Evolutionary conservation across 164 flowering plant species (phyloP), one percentile per base, ranked within the genome.

Genomic region (Taxillus chinensis): DNA sequence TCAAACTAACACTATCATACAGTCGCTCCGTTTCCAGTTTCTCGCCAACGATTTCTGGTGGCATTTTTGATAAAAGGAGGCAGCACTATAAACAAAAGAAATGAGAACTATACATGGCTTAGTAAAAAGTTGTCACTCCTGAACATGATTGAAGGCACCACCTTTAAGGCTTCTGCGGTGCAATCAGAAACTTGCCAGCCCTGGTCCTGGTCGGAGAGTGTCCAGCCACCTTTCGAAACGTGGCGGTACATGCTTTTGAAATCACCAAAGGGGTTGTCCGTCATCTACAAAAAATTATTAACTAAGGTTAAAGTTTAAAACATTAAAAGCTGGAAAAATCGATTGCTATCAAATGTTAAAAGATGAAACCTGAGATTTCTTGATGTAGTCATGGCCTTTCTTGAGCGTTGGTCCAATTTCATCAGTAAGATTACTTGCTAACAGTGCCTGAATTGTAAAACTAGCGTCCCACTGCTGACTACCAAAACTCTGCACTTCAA

Each of bases 1-100:
- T 43, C 49, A 83, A 10, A 64, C 82, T 80, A 14, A 84, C 81
- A 15, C 81, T 64, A 11, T 83, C 84, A 57, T 69, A 82, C 0
- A 83, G 45, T 8, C 71, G 59, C 60, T 77, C 65, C 39, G 78
- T 70, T 39, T 77, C 77, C 59, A 81, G 55, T 59, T 72, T 70
- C 61, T 80, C 78, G 17, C 84, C 84, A 42, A 78, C 72, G 43
- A 77, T 64, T 57, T 78, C 79, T 2, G 75, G 64, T 8, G 86
- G 81, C 73, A 84, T 39, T 66, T 68, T 55, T 1, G 83, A 75
- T 3, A 78, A 54, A 3, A 66, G 45, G 1, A 84, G 73, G 39
- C 78, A 70, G 49, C 80, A 80, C 82, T 79, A 69, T 11, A 61
- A 8, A 62, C 12, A 49, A 48, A 38, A 11, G 51, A 48, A 27